Evolutionary conservation across 495 filamentous ascomycete species (phyloP), one percentile per base, ranked within the genome.

Genomic region (Podospora conica): DNA sequence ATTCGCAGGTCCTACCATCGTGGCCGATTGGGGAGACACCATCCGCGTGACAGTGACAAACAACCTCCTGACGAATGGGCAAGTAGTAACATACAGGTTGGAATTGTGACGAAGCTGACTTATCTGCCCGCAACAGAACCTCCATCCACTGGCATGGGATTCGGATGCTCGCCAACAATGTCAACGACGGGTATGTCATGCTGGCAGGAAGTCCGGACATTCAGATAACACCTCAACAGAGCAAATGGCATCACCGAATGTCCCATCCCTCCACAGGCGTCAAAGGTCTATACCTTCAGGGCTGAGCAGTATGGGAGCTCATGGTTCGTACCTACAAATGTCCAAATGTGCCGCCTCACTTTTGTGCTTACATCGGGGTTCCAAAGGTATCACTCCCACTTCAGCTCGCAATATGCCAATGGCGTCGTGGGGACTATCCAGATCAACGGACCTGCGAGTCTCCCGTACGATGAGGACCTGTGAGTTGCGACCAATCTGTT

Each of bases 391-490:
- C 86, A 87, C 65, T 78, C 79, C 7, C 86, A 88, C 67, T 85
- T 83, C 74, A 77, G 76, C 9, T 77, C 78, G 6, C 85, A 87
- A 66, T 88, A 86, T 64, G 76, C 75, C 53, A 81, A 83, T 55
- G 85, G 84, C 55, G 68, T 81, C 11, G 67, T 75, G 53, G 87
- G 87, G 2, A 70, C 84, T 3, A 76, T 89, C 61, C 73, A 83
- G 48, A 82, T 89, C 70, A 78, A 88, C 64, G 87, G 87, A 1
- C 87, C 87, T 1, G 74, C 77, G 3, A 79, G 78, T n/a, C 73
- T 68, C 3, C 63, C 79, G n/a, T 87, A 88, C 66, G 87, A 89
- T 53, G 73, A 80, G 23, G 86, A 89, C 68, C 73, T 89, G 40
- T 48, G n/a, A n/a, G 40, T 40, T 7, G 15, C 40, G 12, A 31